Conservation (phyloP, 805 yeast genomes). For the Hanseniaspora taiwanica region DNA sequence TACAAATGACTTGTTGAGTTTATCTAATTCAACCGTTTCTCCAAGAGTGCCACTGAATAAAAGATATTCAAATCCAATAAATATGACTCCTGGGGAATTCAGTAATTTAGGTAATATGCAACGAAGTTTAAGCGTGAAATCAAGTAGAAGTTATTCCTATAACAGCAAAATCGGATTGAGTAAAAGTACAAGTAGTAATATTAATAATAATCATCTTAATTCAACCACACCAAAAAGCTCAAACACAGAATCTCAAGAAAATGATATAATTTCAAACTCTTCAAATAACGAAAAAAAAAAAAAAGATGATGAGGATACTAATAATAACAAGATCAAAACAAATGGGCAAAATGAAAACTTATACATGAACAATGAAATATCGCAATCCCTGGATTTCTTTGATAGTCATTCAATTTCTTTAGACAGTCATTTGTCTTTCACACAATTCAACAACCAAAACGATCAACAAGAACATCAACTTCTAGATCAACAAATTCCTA, state of each 20-base stretch:
- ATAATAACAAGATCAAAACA: neutral
- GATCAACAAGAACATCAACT: too few species aligned
- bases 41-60: neutral
- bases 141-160: neutral
- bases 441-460: neutral
- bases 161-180: too few species aligned
- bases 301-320: neutral
- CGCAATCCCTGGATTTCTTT: neutral
- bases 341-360: neutral
- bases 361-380: neutral
- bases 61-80: too few species aligned
- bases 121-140: neutral
- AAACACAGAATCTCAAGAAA: neutral
- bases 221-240: neutral
- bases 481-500: neutral
- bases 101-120: neutral
- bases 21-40: neutral
- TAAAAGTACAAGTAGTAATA: too few species aligned
- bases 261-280: neutral
- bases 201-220: too few species aligned
- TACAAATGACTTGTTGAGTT: too few species aligned
- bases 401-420: neutral
- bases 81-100: neutral
- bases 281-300: neutral
- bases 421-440: neutral